Evolutionary conservation across 257 asterid genomes (phyloP).

Genomic region (Lavandula angustifolia): DNA sequence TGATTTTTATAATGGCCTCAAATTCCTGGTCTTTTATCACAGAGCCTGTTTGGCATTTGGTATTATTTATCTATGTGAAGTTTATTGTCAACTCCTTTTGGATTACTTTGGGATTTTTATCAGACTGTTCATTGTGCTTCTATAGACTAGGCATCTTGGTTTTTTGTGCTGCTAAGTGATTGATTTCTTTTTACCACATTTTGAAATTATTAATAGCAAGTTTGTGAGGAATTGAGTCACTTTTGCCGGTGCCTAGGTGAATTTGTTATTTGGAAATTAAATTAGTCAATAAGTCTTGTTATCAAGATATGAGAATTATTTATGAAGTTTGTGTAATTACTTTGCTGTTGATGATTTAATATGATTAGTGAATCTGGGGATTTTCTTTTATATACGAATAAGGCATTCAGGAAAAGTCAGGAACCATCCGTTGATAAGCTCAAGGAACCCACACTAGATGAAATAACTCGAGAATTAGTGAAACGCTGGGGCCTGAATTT

Average conservation of each 20-base stretch:
- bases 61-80: neutral
- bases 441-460: constrained; percentile 70
- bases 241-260: constrained; percentile 19
- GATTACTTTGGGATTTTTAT: constrained; percentile 5
- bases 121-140: constrained; percentile 4
- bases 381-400: constrained; percentile 34
- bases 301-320: constrained; percentile 2
- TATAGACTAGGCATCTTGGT: neutral
- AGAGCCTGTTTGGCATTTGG: neutral
- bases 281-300: constrained; percentile 4
- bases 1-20: constrained; percentile 17
- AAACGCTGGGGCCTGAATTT: constrained; percentile 76
- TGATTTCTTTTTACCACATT: constrained; percentile 11
- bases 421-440: constrained; percentile 79
- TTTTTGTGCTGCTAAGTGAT: constrained; percentile 3
- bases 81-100: neutral
- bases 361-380: constrained; percentile 9
- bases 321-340: constrained; percentile 13
- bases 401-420: constrained; percentile 82
- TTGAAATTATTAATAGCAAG: neutral
- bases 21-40: constrained; percentile 1
- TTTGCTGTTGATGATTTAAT: constrained; percentile 17
- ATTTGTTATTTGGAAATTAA: neutral
- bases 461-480: constrained; percentile 57
- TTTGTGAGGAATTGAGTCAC: neutral